Conservation (phyloP, 345 rosid species). For the Iberis pinnata region DNA sequence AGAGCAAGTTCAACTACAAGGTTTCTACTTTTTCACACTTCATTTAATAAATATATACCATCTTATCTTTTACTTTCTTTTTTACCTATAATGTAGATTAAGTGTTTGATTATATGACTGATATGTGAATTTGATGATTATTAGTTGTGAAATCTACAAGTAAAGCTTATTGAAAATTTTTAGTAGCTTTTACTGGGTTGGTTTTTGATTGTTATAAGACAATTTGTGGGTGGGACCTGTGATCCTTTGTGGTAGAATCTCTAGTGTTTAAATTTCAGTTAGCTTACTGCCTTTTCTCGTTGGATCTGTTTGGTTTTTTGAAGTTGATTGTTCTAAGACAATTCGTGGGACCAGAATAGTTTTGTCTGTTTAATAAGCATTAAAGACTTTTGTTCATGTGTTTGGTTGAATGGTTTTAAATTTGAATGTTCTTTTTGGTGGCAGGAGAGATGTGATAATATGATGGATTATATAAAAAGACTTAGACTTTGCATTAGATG, state of each 20-base stretch:
- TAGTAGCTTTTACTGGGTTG: background rate
- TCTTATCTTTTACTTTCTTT: too few relatives aligned
- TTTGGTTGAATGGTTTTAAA: constrained; percentile 6
- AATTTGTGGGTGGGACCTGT: constrained; percentile 25
- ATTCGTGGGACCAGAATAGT: constrained; percentile 21
- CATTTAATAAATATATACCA: constrained; percentile 12
- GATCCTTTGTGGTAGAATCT: constrained; percentile 18
- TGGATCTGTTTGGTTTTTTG: constrained; percentile 13
- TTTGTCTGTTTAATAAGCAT: constrained; percentile 20
- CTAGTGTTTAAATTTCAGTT: constrained; percentile 13
- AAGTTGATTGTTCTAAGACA: constrained; percentile 14
- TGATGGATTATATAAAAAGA: constrained; percentile 87
- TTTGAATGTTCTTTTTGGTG: constrained; percentile 22
- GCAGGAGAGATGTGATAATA: constrained; percentile 92
- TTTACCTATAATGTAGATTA: background rate
- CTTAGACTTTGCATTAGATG: constrained; percentile 89
- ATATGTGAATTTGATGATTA: constrained; percentile 7
- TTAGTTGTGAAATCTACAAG: constrained; percentile 6
- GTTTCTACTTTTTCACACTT: constrained; percentile 31
- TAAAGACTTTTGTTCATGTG: constrained; percentile 16
- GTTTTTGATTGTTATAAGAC: constrained; percentile 20
- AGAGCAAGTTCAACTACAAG: constrained; percentile 82
- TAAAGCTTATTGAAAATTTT: background rate
- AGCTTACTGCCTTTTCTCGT: constrained; percentile 16
- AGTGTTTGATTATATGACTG: too few relatives aligned